A percentile compares a stretch with the other conserved stretches of the same genome.
These are phyloP conservation scores for Murraya paniculata DNA, from an alignment of 345 rosid species.

Conservation along the genomic window DNA sequence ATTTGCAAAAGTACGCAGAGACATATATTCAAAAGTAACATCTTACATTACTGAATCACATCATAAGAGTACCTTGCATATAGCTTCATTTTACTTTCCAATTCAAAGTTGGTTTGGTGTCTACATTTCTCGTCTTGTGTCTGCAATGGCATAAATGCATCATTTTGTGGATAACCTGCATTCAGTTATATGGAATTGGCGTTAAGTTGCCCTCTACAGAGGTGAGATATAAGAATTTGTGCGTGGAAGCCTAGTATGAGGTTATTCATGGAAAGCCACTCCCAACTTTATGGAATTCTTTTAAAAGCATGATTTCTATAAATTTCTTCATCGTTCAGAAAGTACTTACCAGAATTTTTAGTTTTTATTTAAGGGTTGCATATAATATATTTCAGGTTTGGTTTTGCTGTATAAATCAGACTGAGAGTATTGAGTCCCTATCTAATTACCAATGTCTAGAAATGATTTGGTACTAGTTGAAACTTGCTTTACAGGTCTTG, in stretches of 20 bases:
- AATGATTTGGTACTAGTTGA: too few relatives aligned
- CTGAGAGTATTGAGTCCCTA: too few relatives aligned
- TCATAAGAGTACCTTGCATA: not conserved
- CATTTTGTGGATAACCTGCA: not conserved
- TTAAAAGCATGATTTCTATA: conserved; percentile 39
- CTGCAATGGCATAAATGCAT: not conserved
- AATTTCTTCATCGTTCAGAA: conserved; percentile 19
- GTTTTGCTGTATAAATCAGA: too few relatives aligned
- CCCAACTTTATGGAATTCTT: conserved; percentile 73
- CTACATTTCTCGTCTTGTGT: not conserved
- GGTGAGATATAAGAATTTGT: conserved; percentile 51
- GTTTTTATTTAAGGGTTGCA: not conserved
- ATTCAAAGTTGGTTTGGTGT: not conserved
- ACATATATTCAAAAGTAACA: too few relatives aligned
- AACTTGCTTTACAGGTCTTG: conserved; percentile 37
- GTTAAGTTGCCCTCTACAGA: conserved; percentile 62
- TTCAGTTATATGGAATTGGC: conserved; percentile 42
- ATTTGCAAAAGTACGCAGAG: too few relatives aligned
- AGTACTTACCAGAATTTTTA: too few relatives aligned
- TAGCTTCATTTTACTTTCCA: not conserved
- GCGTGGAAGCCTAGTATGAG: conserved; percentile 62
- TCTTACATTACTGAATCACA: too few relatives aligned
- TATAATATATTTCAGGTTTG: too few relatives aligned
- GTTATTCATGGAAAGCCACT: conserved; percentile 70
- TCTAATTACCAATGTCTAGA: too few relatives aligned